Evolutionary conservation across 306 rosid species (phyloP).

Genomic region (Clitoria ternatea): DNA sequence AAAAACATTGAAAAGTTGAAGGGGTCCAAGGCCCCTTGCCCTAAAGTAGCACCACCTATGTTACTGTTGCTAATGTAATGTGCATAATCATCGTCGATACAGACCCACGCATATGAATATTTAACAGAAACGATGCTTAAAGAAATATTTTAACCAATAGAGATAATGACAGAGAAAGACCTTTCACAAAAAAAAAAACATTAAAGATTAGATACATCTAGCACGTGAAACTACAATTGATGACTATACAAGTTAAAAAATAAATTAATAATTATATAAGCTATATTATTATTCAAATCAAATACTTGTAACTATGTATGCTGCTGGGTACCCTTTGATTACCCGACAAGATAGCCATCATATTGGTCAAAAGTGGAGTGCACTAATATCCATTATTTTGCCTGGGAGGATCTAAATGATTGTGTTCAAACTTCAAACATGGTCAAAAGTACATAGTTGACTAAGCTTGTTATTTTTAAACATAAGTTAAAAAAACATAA

Average conservation of each 20-base stretch:
- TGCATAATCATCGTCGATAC: background rate
- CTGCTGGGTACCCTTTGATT: background rate
- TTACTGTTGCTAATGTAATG: too few relatives aligned
- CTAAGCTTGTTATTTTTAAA: background rate
- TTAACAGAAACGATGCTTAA: background rate
- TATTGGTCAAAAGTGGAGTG: slow-evolving; percentile 27
- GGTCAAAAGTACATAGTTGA: background rate
- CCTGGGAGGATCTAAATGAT: slow-evolving; percentile 10
- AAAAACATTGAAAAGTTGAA: too few relatives aligned
- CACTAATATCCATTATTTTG: slow-evolving; percentile 2
- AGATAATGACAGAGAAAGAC: background rate
- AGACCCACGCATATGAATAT: background rate
- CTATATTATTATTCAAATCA: background rate
- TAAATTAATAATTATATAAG: background rate
- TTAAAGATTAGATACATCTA: background rate
- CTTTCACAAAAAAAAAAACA: background rate
- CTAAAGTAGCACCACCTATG: too few relatives aligned
- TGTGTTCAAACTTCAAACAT: background rate
- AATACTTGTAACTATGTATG: slow-evolving; percentile 10
- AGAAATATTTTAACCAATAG: background rate
- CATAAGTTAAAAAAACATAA: background rate
- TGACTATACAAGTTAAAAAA: background rate
- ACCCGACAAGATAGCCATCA: slow-evolving; percentile 17
- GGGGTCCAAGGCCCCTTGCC: too few relatives aligned
- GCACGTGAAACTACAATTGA: background rate